phyloP scores from a whole-genome alignment of 305 asterid species.

The Fraxinus paxiana region DNA sequence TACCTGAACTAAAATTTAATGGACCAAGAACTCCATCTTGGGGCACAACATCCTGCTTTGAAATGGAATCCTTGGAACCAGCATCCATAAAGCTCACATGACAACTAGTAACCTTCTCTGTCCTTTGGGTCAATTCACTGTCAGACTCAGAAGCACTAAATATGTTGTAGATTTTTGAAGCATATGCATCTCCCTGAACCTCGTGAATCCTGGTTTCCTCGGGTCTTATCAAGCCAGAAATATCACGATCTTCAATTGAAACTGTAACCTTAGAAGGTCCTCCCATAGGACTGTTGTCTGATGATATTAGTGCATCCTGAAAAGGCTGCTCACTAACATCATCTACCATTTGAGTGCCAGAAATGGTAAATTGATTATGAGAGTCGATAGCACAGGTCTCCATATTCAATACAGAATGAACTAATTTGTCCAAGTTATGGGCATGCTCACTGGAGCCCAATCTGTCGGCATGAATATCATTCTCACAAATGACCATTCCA shows the following conservation, averaged over 20 bases:
- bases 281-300: constrained; percentile 23
- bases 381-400: constrained; percentile 26
- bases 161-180: constrained; percentile 22
- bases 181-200: constrained; percentile 22
- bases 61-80: constrained; percentile 27
- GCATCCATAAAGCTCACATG: constrained; percentile 30
- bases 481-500: constrained; percentile 22
- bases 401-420: constrained; percentile 20
- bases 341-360: constrained; percentile 21
- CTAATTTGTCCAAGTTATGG: constrained; percentile 21
- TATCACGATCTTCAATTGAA: constrained; percentile 27
- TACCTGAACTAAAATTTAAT: constrained; percentile 22
- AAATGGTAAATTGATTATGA: constrained; percentile 20
- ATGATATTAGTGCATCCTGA: constrained; percentile 19
- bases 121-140: constrained; percentile 26
- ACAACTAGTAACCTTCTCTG: constrained; percentile 26
- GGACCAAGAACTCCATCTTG: constrained; percentile 24
- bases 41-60: constrained; percentile 19
- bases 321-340: constrained; percentile 23
- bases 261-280: constrained; percentile 28
- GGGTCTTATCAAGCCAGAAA: constrained; percentile 26
- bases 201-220: constrained; percentile 25
- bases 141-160: constrained; percentile 31
- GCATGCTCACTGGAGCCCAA: constrained; percentile 20
- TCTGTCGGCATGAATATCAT: constrained; percentile 20